These are phyloP conservation scores for Huntiella decipiens DNA, from an alignment of 2,329 filamentous ascomycete species.

Conservation along the genomic window DNA sequence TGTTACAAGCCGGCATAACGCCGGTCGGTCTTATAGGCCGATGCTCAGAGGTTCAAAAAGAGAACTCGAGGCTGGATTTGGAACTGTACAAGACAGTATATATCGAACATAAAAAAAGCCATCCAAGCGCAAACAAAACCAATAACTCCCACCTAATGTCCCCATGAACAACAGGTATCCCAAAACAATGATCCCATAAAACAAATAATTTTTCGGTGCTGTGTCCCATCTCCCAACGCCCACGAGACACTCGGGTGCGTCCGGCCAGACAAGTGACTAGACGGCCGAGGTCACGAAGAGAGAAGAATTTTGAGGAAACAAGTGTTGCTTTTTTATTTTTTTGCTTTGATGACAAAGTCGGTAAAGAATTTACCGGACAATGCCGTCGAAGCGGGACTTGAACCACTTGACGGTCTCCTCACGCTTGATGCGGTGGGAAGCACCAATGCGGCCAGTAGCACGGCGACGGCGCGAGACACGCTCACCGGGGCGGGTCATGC, in stretches of 20 bases:
- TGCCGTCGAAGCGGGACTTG: conserved; percentile 81
- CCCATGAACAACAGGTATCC: conserved; percentile 9
- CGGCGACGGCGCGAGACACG: conserved; percentile 91
- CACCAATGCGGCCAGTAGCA: conserved; percentile 68
- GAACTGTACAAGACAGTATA: conserved; percentile 24
- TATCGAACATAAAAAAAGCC: conserved; percentile 16
- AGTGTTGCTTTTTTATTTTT: conserved; percentile 11
- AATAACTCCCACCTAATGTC: conserved; percentile 14
- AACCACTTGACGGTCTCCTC: conserved; percentile 96
- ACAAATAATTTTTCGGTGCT: conserved; percentile 14
- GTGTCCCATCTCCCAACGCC: conserved; percentile 14
- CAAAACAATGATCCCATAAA: conserved; percentile 20
- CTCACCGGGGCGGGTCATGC: conserved; percentile 99
- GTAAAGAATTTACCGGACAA: conserved; percentile 66
- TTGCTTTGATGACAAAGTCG: conserved; percentile 9
- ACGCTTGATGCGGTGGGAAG: conserved; percentile 83
- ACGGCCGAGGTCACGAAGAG: conserved; percentile 11
- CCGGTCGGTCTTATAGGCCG: conserved; percentile 60
- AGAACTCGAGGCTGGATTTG: conserved; percentile 34
- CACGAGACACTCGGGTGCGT: conserved; percentile 9
- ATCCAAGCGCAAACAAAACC: conserved; percentile 15
- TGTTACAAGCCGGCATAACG: conserved; percentile 41
- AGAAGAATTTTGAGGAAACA: conserved; percentile 8
- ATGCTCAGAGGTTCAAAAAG: conserved; percentile 32
- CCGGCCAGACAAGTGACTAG: conserved; percentile 6